Evolutionary conservation across 345 rosid genomes (phyloP), one percentile per base, ranked within the genome.

Genomic region (Dipteronia sinensis): DNA sequence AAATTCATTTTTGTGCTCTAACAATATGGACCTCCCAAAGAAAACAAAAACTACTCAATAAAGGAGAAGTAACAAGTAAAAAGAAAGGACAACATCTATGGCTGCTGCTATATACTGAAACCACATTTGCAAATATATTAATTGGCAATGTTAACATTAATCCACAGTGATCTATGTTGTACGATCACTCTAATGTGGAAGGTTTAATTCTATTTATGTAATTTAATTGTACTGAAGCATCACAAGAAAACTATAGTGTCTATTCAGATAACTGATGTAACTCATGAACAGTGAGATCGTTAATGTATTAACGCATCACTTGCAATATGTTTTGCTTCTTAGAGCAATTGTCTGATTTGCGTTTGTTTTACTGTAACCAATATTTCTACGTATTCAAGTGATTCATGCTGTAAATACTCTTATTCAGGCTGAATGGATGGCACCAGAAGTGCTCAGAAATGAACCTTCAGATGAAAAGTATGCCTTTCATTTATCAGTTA

Each of bases 381-480:
- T 22, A 46, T 38, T 75, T 34, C 13, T 13, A 31, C 59, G 25
- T 55, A 49, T 23, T 61, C 56, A 40, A 74, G 44, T 59, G 13
- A 77, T 25, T 29, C 63, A 29, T 80, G 23, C 80, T 67, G 17
- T 79, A 22, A 22, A 71, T 4, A 47, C 38, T 65, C 12, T 72
- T 78, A 55, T 85, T 78, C 87, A 93, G 99, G 99, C 98, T 65
- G 98, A 95, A 82, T 95, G 99, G 99, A 95, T 95, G 98, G 98
- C 99, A 73, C 99, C 99, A 53, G 99, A 95, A 88, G 92, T 95
- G 83, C 93, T 95, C 62, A 85, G 93, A 88, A 95, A 95, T 70
- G 97, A 95, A 86, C 99, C 94, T n/a, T 90, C 97, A 29, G 85
- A 95, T 75, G 99, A 95, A 81, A 95, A 95, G 99, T 95, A 93